Conservation (phyloP, 179 eudicot genomes). For the Beta macrorhiza region DNA sequence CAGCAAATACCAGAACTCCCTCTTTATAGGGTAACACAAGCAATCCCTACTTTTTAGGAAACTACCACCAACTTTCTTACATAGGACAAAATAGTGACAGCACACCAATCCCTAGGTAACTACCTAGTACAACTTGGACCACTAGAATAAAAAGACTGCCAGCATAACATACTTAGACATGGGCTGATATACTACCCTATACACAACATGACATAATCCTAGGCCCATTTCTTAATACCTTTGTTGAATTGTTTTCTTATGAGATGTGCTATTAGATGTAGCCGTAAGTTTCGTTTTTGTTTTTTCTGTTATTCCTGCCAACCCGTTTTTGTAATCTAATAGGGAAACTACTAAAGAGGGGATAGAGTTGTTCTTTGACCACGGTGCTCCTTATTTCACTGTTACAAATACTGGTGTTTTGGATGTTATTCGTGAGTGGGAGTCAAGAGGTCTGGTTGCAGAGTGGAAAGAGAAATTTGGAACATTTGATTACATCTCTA, state of each 20-base stretch:
- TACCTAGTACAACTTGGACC: too few species aligned
- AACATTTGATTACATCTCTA: constrained; percentile 57
- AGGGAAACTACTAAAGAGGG: constrained; percentile 84
- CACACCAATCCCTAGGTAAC: too few species aligned
- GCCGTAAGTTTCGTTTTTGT: background rate
- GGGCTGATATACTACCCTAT: too few species aligned
- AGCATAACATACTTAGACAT: too few species aligned
- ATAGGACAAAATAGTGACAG: too few species aligned
- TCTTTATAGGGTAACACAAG: too few species aligned
- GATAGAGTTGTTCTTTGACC: constrained; percentile 74
- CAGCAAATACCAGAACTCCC: too few species aligned
- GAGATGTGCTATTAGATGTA: background rate
- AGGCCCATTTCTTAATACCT: too few species aligned
- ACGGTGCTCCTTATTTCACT: constrained; percentile 87
- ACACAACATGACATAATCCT: too few species aligned
- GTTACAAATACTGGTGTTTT: constrained; percentile 51
- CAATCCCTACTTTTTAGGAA: too few species aligned
- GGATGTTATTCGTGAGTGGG: constrained; percentile 65
- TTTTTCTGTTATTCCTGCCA: background rate
- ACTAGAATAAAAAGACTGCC: too few species aligned
- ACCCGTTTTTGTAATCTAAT: background rate
- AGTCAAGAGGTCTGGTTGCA: constrained; percentile 74
- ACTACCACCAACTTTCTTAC: too few species aligned
- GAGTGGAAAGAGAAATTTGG: constrained; percentile 86
- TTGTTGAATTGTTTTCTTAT: background rate